Evolutionary conservation across 192 early-diverging fungal genomes (phyloP).

Genomic region (Backusella circina): DNA sequence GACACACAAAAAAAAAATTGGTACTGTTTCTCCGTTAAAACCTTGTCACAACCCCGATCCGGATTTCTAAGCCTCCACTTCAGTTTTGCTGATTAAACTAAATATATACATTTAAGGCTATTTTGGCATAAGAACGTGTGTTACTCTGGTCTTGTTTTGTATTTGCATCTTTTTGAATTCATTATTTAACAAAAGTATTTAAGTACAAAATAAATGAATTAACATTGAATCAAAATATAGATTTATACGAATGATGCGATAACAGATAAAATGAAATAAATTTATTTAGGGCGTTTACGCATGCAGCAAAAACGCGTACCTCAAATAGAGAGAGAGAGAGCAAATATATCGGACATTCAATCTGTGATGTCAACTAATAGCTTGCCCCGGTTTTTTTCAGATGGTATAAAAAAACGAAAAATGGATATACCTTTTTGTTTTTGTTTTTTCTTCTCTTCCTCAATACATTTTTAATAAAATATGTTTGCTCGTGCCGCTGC

Average conservation of each 20-base stretch:
- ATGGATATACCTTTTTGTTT: not conserved
- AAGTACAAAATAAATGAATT: no score
- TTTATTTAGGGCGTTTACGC: no score
- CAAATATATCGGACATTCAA: not conserved
- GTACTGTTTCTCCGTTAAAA: not conserved
- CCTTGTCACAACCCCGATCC: constrained; percentile 5
- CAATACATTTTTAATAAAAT: not conserved
- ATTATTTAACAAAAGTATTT: no score
- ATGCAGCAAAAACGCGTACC: not conserved
- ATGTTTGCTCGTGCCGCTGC: constrained; percentile 16
- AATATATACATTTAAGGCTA: not conserved
- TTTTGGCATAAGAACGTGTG: not conserved
- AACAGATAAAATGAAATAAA: no score
- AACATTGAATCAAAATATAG: no score
- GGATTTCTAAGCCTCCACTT: not conserved
- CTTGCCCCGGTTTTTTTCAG: constrained; percentile 1
- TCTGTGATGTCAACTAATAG: not conserved
- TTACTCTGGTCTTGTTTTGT: not conserved
- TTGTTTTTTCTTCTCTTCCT: not conserved
- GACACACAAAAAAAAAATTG: constrained; percentile 2
- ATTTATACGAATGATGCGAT: no score
- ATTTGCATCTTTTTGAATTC: not conserved
- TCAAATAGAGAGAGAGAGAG: no score
- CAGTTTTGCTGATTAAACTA: not conserved
- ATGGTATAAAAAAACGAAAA: not conserved